Evolutionary conservation across 768 basidiomycete genomes (phyloP).

Genomic region (Amanita exitialis): DNA sequence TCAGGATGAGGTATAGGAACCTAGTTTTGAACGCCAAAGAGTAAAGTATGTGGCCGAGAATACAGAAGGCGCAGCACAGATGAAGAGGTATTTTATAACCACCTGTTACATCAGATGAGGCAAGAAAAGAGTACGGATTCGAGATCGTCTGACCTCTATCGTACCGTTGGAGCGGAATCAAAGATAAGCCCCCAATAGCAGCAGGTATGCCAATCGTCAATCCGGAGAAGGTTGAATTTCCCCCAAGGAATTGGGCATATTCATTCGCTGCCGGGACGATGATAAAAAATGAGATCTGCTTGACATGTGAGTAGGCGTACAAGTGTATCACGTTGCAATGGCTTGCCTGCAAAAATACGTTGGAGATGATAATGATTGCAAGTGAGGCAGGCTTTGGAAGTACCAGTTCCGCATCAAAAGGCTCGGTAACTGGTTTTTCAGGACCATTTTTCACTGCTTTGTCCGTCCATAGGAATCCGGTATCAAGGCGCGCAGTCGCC

Average conservation of each 20-base stretch:
- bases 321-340: not conserved
- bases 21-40: constrained; percentile 48
- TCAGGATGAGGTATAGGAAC: constrained; percentile 60
- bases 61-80: constrained; percentile 38
- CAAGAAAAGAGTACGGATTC: not conserved
- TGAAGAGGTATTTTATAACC: constrained; percentile 46
- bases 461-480: not conserved
- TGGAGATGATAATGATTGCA: constrained; percentile 1
- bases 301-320: not conserved
- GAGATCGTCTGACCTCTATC: constrained; percentile 37
- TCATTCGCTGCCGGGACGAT: constrained; percentile 56
- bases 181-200: constrained; percentile 44
- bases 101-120: constrained; percentile 23
- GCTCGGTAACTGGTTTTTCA: not conserved
- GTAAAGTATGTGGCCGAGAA: constrained; percentile 54
- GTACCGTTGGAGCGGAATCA: constrained; percentile 43
- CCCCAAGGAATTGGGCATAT: constrained; percentile 54
- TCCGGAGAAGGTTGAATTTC: constrained; percentile 62
- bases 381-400: constrained; percentile 3
- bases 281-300: constrained; percentile 57
- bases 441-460: no score
- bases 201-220: constrained; percentile 61
- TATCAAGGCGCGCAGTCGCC: not conserved
- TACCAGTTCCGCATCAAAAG: not conserved
- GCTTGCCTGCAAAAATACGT: constrained; percentile 2